Base-by-base conservation (phyloP, 78 protist genomes). In the Pigoraptor vietnamica region DNA sequence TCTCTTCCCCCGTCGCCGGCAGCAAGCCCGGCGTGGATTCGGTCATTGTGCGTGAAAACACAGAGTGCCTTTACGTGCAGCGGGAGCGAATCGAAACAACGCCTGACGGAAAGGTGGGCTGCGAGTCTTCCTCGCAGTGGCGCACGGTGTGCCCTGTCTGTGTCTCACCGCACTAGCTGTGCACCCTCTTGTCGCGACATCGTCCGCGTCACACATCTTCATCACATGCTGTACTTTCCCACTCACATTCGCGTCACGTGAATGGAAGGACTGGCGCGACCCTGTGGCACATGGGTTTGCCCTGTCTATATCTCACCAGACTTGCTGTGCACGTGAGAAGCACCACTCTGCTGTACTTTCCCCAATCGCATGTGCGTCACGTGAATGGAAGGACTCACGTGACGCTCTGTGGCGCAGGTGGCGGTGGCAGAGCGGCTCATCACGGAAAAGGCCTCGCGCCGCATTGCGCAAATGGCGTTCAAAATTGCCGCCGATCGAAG, bases 31-130 rank as follows among this genome's bases (percentile, higher is more conserved):
- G 94, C 36, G 48, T 95, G n/a, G 95, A 95, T 56, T 21, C 92
- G 55, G 94, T 93, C 36, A 92, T 95, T 37, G n/a, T 95, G 32
- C 92, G 97, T 10, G 97, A 95, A 81, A 95, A 95, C 92, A 95
- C 97, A 23, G 97, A 95, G 89, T 96, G 95, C 82, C 87, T 94
- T 39, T 95, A 95, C 56, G 94, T 90, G 38, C 94, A 95, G 83
- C 39, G 81, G 38, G 97, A 94, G 93, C 23, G 24, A 33, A 33
- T 92, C 14, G 40, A 10, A 39, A 88, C 89, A 29, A 82, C 48
- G 39, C 86, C 81, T 19, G 0, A 23, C 40, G 37, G 56, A 35
- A 14, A 86, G 35, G n/a, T 83, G 39, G 29, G 67, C 29, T 48
- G 67, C 67, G 14, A 6, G 14, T 37, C 10, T 86, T n/a, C 6